Conservation (phyloP, 2,329 filamentous ascomycete genomes). For the Fusarium coicis region DNA sequence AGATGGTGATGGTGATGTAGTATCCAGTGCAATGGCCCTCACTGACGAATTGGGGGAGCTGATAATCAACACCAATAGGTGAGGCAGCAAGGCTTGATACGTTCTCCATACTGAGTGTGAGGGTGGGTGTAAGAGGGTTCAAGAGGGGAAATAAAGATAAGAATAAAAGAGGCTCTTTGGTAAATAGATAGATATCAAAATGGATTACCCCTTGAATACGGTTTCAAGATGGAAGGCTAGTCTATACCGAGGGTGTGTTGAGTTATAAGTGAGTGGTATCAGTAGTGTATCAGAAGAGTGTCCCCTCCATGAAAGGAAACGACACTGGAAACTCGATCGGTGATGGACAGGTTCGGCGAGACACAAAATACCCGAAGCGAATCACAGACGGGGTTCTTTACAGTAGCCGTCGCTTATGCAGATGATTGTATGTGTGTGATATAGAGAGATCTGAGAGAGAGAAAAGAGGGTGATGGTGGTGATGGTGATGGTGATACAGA, state of each 20-base stretch:
- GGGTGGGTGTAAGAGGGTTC: background rate
- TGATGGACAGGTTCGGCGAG: constrained; percentile 18
- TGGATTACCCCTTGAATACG: background rate
- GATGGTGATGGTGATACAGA: background rate
- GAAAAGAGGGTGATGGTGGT: background rate
- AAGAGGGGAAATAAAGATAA: background rate
- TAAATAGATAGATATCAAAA: constrained; percentile 17
- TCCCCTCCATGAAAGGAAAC: constrained; percentile 18
- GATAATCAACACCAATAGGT: constrained; percentile 28
- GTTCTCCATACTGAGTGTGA: constrained; percentile 36
- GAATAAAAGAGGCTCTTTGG: constrained; percentile 8
- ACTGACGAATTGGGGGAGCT: constrained; percentile 36
- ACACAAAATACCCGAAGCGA: constrained; percentile 15
- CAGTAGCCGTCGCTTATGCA: background rate
- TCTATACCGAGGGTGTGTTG: constrained; percentile 14
- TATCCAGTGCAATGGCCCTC: constrained; percentile 51
- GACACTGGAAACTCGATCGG: constrained; percentile 8
- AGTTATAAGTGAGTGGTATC: constrained; percentile 34
- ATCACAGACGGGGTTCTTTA: background rate
- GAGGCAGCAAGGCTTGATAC: constrained; percentile 32
- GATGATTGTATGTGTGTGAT: background rate
- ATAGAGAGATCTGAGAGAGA: background rate
- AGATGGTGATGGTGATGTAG: constrained; percentile 53
- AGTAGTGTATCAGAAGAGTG: constrained; percentile 31
- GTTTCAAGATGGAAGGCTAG: constrained; percentile 9